Conservation (phyloP, 2,329 filamentous ascomycete species). For the Hortaea werneckii region DNA sequence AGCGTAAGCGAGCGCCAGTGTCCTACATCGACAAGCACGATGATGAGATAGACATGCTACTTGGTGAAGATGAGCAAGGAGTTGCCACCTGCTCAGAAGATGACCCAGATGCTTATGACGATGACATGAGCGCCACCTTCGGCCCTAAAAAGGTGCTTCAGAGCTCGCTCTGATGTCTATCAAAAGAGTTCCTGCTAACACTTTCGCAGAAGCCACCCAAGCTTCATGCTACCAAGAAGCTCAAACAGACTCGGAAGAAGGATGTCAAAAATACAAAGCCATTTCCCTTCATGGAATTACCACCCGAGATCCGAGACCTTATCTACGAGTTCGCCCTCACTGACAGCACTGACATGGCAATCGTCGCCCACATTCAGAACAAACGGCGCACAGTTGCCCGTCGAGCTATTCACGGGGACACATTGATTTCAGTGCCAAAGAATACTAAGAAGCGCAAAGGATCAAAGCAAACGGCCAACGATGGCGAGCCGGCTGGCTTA, state of each 20-base stretch:
- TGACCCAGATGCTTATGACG: conserved; percentile 3
- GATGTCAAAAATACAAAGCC: conserved; percentile 8
- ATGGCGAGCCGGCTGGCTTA: too few species aligned
- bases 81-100: neutral
- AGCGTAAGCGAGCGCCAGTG: conserved; percentile 20
- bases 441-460: neutral
- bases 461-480: neutral
- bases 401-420: conserved; percentile 4
- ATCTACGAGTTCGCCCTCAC: conserved; percentile 21
- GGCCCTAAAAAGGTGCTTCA: conserved; percentile 10
- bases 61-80: neutral
- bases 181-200: too few species aligned
- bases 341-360: conserved; percentile 11
- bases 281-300: conserved; percentile 17
- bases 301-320: conserved; percentile 19
- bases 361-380: conserved; percentile 11
- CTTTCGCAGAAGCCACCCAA: neutral
- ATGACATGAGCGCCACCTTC: conserved; percentile 3
- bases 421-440: neutral
- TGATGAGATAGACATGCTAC: conserved; percentile 10
- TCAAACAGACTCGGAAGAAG: conserved; percentile 1
- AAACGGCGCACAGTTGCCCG: conserved; percentile 15
- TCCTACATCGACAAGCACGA: conserved; percentile 15
- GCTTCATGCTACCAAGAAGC: conserved; percentile 2
- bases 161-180: too few species aligned